A percentile compares a stretch with the other conserved stretches of the same genome.
Evolutionary conservation across 306 rosid species (phyloP).

Genomic region (Corylus avellana): DNA sequence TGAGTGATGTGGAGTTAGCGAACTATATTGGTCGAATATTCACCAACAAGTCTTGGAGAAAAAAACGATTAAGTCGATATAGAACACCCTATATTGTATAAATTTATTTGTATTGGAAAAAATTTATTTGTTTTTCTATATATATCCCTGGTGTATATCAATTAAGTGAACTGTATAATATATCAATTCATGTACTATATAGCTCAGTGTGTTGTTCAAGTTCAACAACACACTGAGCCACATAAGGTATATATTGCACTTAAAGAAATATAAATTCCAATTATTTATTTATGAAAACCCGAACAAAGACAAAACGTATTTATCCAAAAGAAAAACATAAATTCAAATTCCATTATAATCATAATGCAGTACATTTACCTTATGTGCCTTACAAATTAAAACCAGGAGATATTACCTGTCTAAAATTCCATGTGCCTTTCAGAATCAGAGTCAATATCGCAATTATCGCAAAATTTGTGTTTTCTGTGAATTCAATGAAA

Average conservation of each 20-base stretch:
- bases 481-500: slow-evolving; percentile 47
- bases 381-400: not conserved
- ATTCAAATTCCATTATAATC: not conserved
- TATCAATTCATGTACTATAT: too few relatives aligned
- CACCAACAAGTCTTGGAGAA: too few relatives aligned
- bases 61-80: too few relatives aligned
- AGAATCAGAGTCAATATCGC: slow-evolving; percentile 76
- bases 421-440: slow-evolving; percentile 76
- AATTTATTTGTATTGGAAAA: too few relatives aligned
- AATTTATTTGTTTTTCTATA: too few relatives aligned
- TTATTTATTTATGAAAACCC: not conserved
- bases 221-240: not conserved
- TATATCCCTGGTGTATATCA: too few relatives aligned
- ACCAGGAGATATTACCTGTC: slow-evolving; percentile 59
- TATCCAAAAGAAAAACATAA: not conserved
- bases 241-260: not conserved
- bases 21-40: too few relatives aligned
- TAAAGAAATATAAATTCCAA: not conserved
- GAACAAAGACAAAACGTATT: not conserved
- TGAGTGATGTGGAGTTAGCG: too few relatives aligned
- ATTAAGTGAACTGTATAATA: too few relatives aligned
- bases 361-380: too few relatives aligned
- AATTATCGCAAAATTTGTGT: slow-evolving; percentile 81
- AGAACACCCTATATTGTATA: too few relatives aligned
- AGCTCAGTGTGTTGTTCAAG: not conserved